Evolutionary conservation across 2,329 filamentous ascomycete species (phyloP), one percentile per base, ranked within the genome.

Genomic region (Talaromyces sp.): DNA sequence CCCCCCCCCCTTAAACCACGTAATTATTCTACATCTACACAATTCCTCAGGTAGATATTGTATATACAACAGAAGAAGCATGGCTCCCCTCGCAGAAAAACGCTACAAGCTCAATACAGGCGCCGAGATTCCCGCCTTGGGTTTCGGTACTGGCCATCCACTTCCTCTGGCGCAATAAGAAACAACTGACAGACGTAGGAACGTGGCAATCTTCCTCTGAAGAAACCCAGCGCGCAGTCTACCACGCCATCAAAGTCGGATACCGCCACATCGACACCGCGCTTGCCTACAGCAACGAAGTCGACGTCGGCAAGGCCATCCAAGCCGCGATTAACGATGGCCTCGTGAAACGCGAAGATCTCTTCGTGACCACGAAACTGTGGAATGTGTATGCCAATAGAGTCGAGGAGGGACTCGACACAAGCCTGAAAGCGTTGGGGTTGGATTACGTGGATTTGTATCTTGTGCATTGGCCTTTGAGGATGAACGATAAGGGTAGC

Each of bases 381-480:
- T 89, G 87, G 87, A 88, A 87, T 77, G 87, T 86, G 73, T 81
- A 84, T 68, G 84, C 83, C 1, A 83, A 87, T 70, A 85, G 87
- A 69, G 89, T 90, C 19, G 80, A 85, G 66, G 78, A 83, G 68
- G 88, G 87, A 67, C 84, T 87, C 57, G 81, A 84, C 67, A 82
- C 85, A 43, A 87, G 87, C 50, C 79, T 90, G 61, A 83, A 87
- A 73, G 83, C 86, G 71, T 83, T 90, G 70, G 84, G 82, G 13
- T 78, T 88, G 45, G 87, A 88, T 64, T 90, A 91, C 73, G 80
- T 91, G 64, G 89, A 91, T 73, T 80, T 91, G 13, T 90, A 86
- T 74, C 81, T 91, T 65, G 90, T 92, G 74, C 88, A 90, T 77
- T 91, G 84, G 83, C 86, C 85, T 0, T 79, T 82, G 15, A 78